These are phyloP conservation scores for Kuraishia molischiana DNA, from an alignment of 805 yeast genomes.

Conservation along the genomic window DNA sequence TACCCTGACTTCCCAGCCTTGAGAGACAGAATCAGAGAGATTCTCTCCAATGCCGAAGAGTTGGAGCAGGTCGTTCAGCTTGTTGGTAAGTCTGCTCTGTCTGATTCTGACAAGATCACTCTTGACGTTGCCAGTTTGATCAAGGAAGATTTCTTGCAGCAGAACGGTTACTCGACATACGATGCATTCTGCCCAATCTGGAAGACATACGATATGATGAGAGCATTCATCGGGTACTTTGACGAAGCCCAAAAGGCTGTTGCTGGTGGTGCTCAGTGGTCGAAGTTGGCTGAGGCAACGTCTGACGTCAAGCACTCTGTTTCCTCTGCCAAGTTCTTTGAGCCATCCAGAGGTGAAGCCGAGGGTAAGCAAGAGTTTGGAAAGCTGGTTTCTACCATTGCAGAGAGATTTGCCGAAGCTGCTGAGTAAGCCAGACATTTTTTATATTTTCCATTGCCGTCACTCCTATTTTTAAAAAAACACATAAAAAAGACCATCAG, in stretches of 20 bases:
- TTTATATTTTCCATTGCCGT: not conserved
- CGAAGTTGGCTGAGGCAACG: slow-evolving; percentile 82
- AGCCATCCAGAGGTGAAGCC: slow-evolving; percentile 85
- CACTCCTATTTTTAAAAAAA: not conserved
- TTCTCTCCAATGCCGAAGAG: slow-evolving; percentile 94
- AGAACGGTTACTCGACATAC: slow-evolving; percentile 96
- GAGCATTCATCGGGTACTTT: slow-evolving; percentile 79
- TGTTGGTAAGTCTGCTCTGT: slow-evolving; percentile 96
- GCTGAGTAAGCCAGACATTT: slow-evolving; percentile 47
- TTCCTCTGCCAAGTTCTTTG: slow-evolving; percentile 90
- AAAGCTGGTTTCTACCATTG: slow-evolving; percentile 60
- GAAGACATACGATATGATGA: slow-evolving; percentile 99
- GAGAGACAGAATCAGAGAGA: slow-evolving; percentile 90
- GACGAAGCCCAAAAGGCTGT: slow-evolving; percentile 98
- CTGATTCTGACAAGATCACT: slow-evolving; percentile 94
- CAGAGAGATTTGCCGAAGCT: slow-evolving; percentile 92
- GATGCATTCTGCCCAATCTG: slow-evolving; percentile 99
- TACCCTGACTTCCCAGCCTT: slow-evolving; percentile 87
- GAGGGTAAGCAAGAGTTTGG: slow-evolving; percentile 72
- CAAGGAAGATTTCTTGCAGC: slow-evolving; percentile 98
- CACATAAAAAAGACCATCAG: not conserved
- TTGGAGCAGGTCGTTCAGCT: slow-evolving; percentile 98
- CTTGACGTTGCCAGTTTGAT: slow-evolving; percentile 85
- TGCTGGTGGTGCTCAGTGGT: slow-evolving; percentile 90
- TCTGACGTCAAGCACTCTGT: slow-evolving; percentile 88